phyloP scores from a whole-genome alignment of 2,329 filamentous ascomycete genomes.

The Hypoxylon sp. region DNA sequence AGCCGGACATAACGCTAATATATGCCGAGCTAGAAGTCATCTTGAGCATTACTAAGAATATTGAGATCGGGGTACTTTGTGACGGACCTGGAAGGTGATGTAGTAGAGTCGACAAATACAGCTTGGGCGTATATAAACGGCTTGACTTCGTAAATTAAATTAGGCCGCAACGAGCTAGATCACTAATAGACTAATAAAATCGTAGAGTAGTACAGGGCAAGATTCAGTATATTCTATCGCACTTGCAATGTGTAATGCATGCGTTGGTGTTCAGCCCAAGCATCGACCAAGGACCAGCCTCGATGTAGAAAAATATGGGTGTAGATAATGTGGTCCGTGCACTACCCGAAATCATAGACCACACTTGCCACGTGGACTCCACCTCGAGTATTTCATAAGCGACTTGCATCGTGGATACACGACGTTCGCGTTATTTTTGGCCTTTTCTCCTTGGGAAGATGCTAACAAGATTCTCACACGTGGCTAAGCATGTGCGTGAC shows the following conservation, averaged over 20 bases:
- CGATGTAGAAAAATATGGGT: not conserved
- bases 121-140: constrained; percentile 9
- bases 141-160: constrained; percentile 9
- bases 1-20: constrained; percentile 57
- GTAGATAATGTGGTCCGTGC: constrained; percentile 30
- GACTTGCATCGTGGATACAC: constrained; percentile 20
- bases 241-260: constrained; percentile 20
- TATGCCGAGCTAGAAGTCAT: constrained; percentile 28
- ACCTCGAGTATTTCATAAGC: not conserved
- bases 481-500: constrained; percentile 1
- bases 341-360: constrained; percentile 25
- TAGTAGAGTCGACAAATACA: constrained; percentile 2
- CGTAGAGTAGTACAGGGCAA: constrained; percentile 4
- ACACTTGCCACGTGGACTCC: constrained; percentile 19
- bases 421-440: constrained; percentile 14
- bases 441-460: constrained; percentile 1
- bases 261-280: constrained; percentile 17
- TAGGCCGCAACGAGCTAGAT: not conserved
- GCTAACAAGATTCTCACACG: constrained; percentile 12
- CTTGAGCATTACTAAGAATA: constrained; percentile 15
- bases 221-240: constrained; percentile 8
- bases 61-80: constrained; percentile 5
- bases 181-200: constrained; percentile 1
- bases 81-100: constrained; percentile 13
- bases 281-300: not conserved